phyloP scores from a whole-genome alignment of 257 asterid species.

The Solanum etuberosum region DNA sequence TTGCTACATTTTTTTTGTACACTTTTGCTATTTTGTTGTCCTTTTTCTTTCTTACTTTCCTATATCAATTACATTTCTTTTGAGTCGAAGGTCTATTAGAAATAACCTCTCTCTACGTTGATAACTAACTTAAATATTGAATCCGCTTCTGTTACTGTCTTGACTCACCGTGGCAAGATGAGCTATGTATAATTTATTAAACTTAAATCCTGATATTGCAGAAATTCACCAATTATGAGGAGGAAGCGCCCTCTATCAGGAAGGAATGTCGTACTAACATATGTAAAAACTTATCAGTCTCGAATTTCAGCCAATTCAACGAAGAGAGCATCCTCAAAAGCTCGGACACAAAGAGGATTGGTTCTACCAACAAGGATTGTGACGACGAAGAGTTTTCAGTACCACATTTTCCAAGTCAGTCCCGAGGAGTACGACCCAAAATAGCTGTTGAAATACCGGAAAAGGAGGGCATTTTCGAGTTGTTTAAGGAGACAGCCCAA shows the following conservation, averaged over 20 bases:
- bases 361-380: neutral
- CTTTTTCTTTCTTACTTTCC: neutral
- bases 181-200: neutral
- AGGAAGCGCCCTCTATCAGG: conserved; percentile 13
- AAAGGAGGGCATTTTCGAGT: conserved; percentile 22
- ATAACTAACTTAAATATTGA: neutral
- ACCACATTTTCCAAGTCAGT: neutral
- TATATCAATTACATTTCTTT: too few relatives aligned
- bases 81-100: neutral
- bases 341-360: conserved; percentile 2
- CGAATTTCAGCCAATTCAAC: neutral
- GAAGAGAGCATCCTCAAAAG: conserved; percentile 10
- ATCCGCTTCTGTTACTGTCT: neutral
- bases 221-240: conserved; percentile 55
- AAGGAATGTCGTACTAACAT: conserved; percentile 10
- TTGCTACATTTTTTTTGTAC: neutral
- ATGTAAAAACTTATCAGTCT: conserved; percentile 1
- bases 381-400: neutral
- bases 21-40: neutral
- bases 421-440: conserved; percentile 39
- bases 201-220: conserved; percentile 13
- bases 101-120: neutral
- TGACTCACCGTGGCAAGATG: neutral
- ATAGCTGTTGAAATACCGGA: conserved; percentile 56
- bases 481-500: conserved; percentile 14